Evolutionary conservation across 768 basidiomycete genomes (phyloP).

Genomic region (Suillus americanus): DNA sequence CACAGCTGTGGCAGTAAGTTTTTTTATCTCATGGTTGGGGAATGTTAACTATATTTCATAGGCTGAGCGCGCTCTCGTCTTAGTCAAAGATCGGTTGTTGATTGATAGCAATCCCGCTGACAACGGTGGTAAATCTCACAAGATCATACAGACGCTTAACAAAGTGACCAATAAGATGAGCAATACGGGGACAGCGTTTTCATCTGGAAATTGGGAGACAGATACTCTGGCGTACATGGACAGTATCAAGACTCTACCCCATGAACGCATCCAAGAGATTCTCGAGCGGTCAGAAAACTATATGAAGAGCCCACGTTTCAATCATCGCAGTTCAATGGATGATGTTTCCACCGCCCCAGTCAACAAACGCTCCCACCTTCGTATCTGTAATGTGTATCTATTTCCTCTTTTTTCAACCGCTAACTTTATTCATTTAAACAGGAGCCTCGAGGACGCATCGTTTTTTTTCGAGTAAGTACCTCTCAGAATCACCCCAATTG

Average conservation of each 20-base stretch:
- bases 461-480: neutral
- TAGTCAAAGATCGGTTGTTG: neutral
- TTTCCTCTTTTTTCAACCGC: neutral
- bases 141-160: conserved; percentile 10
- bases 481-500: no score
- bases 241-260: neutral
- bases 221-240: neutral
- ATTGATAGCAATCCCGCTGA: neutral
- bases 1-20: conserved; percentile 6
- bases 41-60: conserved; percentile 5
- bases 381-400: neutral
- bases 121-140: conserved; percentile 2
- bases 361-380: neutral
- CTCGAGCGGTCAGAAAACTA: neutral
- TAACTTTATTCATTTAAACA: neutral
- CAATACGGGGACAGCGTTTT: neutral
- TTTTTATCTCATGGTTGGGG: neutral
- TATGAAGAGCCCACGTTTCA: no score
- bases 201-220: neutral
- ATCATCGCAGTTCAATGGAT: neutral
- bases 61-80: conserved; percentile 6
- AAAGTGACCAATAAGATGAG: conserved; percentile 4
- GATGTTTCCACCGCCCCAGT: neutral
- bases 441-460: neutral
- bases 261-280: neutral